A percentile compares a stretch with the other conserved stretches of the same genome.
Conservation (phyloP, 2,329 filamentous ascomycete genomes). For the Rhynchosporium graminicola region DNA sequence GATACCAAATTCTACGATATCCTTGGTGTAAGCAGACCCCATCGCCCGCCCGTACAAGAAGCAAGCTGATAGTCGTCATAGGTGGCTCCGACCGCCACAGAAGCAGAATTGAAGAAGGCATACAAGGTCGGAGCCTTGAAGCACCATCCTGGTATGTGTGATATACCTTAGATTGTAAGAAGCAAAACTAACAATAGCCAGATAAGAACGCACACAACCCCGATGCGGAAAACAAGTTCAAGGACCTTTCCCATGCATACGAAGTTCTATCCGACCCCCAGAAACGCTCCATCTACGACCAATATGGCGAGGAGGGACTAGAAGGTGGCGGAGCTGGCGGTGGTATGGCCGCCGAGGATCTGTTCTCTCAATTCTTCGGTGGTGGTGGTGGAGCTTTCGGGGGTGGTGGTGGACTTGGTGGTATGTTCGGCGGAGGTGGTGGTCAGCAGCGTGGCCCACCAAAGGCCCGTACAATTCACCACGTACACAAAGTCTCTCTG, state of each 20-base stretch:
- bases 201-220: slow-evolving; percentile 98
- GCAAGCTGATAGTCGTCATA: slow-evolving; percentile 45
- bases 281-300: slow-evolving; percentile 91
- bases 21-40: slow-evolving; percentile 63
- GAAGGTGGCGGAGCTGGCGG: slow-evolving; percentile 79
- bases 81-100: slow-evolving; percentile 77
- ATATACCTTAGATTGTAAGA: slow-evolving; percentile 14
- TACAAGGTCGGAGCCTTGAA: slow-evolving; percentile 84
- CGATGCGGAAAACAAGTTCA: slow-evolving; percentile 95
- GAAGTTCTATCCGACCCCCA: slow-evolving; percentile 90
- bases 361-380: slow-evolving; percentile 97
- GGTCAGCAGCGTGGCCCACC: slow-evolving; percentile 76
- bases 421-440: slow-evolving; percentile 73
- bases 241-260: slow-evolving; percentile 94
- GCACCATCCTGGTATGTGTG: slow-evolving; percentile 73
- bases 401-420: slow-evolving; percentile 71
- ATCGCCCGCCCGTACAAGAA: slow-evolving; percentile 17
- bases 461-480: slow-evolving; percentile 93
- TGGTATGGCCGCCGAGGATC: slow-evolving; percentile 93
- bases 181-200: slow-evolving; percentile 42
- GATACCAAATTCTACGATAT: slow-evolving; percentile 79
- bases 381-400: slow-evolving; percentile 63
- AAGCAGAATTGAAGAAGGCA: slow-evolving; percentile 86
- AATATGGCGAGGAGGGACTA: slow-evolving; percentile 95
- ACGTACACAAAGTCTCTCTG: slow-evolving; percentile 96